Percentiles rank a stretch among this genome's conserved stretches.
Evolutionary conservation across 169 alveolate species (phyloP).

Genomic region (Toxoplasma gondii): DNA sequence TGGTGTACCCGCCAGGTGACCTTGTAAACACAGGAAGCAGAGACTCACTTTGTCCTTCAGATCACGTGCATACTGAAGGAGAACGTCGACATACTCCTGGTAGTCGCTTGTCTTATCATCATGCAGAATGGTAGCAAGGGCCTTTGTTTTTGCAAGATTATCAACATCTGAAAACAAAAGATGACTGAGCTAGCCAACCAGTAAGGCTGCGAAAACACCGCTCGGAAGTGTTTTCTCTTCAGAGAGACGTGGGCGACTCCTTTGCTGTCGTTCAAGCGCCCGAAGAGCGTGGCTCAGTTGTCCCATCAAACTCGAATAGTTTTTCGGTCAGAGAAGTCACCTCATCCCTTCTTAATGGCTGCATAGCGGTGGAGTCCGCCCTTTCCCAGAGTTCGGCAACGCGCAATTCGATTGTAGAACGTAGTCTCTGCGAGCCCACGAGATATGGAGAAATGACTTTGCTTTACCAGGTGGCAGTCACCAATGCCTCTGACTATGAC

Average conservation of each 20-base stretch:
- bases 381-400: no score
- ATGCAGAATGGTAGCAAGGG: conserved; percentile 17
- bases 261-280: not conserved
- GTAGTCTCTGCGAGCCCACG: no score
- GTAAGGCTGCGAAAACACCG: not conserved
- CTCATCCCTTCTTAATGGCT: no score
- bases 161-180: not conserved
- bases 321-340: no score
- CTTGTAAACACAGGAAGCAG: not conserved
- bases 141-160: not conserved
- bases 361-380: no score
- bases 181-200: not conserved
- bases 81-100: conserved; percentile 25
- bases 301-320: no score
- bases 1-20: no score
- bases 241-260: not conserved
- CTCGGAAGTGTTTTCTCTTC: not conserved
- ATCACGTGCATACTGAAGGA: not conserved
- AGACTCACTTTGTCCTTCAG: not conserved
- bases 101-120: not conserved
- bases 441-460: no score
- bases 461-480: no score
- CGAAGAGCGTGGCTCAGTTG: no score
- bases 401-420: no score
- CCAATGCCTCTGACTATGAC: no score